These are phyloP conservation scores for Penicillium sp. DNA, from an alignment of 2,329 filamentous ascomycete genomes.

Conservation along the genomic window DNA sequence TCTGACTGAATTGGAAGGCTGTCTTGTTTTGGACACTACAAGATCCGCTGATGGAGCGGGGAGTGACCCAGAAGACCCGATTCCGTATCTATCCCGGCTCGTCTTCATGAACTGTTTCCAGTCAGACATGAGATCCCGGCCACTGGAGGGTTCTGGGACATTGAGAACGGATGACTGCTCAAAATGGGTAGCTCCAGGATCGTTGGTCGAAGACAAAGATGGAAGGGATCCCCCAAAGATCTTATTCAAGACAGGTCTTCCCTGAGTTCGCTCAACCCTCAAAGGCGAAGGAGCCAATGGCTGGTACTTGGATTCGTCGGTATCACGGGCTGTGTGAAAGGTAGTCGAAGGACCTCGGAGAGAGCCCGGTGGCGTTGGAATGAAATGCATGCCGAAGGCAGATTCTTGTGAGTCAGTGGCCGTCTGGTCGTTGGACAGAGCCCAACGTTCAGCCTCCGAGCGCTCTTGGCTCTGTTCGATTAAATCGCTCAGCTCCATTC, in stretches of 20 bases:
- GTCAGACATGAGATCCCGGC: slow-evolving; percentile 4
- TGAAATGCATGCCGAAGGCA: slow-evolving; percentile 16
- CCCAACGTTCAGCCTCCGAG: slow-evolving; percentile 12
- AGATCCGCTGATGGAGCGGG: slow-evolving; percentile 16
- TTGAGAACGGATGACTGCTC: background rate
- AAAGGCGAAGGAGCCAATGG: background rate
- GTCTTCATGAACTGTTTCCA: slow-evolving; percentile 14
- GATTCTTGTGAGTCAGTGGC: slow-evolving; percentile 3
- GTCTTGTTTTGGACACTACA: slow-evolving; percentile 26
- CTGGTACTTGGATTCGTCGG: background rate
- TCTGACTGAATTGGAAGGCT: slow-evolving; percentile 8
- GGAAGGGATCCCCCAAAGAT: slow-evolving; percentile 12
- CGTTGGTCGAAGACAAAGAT: slow-evolving; percentile 4
- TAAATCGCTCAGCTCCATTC: slow-evolving; percentile 19
- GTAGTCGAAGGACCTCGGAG: background rate
- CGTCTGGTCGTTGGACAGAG: background rate
- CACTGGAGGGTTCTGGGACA: background rate
- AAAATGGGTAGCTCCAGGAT: background rate
- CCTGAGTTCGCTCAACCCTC: background rate
- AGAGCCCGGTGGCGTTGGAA: slow-evolving; percentile 17
- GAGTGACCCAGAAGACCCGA: slow-evolving; percentile 18
- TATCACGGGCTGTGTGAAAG: background rate
- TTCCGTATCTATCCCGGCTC: slow-evolving; percentile 1
- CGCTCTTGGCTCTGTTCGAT: slow-evolving; percentile 22
- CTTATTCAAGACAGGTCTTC: background rate